Percentiles rank a stretch among this genome's conserved stretches.
These are phyloP conservation scores for Manihot esculenta DNA, from an alignment of 441 rosid species.

Conservation along the genomic window DNA sequence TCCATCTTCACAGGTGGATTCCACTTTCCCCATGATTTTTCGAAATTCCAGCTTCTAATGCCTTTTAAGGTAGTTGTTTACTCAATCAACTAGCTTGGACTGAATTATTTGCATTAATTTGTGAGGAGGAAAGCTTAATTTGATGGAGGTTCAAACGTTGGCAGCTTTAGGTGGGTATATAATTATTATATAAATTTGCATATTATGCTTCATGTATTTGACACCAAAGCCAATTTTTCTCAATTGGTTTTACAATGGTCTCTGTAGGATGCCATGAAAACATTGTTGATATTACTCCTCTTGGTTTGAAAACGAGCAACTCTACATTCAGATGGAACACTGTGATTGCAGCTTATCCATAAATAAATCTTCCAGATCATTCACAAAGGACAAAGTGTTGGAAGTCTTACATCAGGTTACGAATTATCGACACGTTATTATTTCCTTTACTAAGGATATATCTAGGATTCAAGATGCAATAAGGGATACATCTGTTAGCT, in stretches of 20 bases:
- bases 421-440: too few species aligned
- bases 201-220: constrained; percentile 8
- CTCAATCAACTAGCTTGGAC: constrained; percentile 5
- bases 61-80: background rate
- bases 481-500: too few species aligned
- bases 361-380: constrained; percentile 35
- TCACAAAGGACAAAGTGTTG: constrained; percentile 60
- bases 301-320: constrained; percentile 92
- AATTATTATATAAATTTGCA: background rate
- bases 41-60: constrained; percentile 11
- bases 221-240: constrained; percentile 2
- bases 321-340: constrained; percentile 94
- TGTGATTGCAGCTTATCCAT: constrained; percentile 80
- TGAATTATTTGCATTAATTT: constrained; percentile 16
- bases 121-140: constrained; percentile 90
- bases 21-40: too few species aligned
- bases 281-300: constrained; percentile 76
- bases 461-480: too few species aligned
- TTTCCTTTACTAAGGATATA: too few species aligned
- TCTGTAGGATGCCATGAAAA: constrained; percentile 73
- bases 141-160: constrained; percentile 97
- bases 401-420: constrained; percentile 71
- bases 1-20: too few species aligned
- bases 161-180: constrained; percentile 74
- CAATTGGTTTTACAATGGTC: constrained; percentile 17